phyloP scores from a whole-genome alignment of 2,329 filamentous ascomycete genomes.

The Neophaeococcomyces mojaviensis region DNA sequence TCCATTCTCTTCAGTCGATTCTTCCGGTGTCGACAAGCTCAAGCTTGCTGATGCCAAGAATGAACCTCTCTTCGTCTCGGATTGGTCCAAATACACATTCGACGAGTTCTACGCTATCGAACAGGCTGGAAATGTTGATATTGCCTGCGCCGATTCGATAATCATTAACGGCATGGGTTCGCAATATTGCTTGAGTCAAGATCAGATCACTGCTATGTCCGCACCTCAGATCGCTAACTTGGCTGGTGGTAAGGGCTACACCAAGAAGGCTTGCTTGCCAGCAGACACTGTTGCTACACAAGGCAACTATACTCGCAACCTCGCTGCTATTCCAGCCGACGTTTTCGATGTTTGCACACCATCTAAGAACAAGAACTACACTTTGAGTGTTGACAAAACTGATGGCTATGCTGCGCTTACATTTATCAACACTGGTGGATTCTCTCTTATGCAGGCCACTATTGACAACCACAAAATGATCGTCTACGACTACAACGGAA shows the following conservation, averaged over 20 bases:
- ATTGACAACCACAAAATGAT: conserved; percentile 40
- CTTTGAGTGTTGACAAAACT: conserved; percentile 28
- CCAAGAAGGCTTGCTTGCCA: conserved; percentile 31
- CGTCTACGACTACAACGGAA: conserved; percentile 39
- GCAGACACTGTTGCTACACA: conserved; percentile 18
- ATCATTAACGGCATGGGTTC: conserved; percentile 56
- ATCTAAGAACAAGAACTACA: conserved; percentile 18
- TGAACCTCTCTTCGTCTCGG: conserved; percentile 46
- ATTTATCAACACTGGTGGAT: conserved; percentile 30
- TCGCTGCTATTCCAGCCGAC: conserved; percentile 35
- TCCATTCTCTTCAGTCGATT: conserved; percentile 47
- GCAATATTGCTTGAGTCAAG: conserved; percentile 44
- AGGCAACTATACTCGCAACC: conserved; percentile 31
- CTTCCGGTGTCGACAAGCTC: conserved; percentile 38
- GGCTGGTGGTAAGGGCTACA: conserved; percentile 23
- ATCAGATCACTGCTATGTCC: conserved; percentile 37
- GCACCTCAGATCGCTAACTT: conserved; percentile 24
- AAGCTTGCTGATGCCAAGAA: conserved; percentile 42
- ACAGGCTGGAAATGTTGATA: conserved; percentile 29
- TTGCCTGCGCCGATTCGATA: conserved; percentile 53
- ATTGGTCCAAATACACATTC: conserved; percentile 51
- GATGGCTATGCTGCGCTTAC: conserved; percentile 32
- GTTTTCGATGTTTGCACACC: conserved; percentile 33
- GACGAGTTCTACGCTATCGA: conserved; percentile 33
- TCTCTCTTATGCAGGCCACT: conserved; percentile 29